Evolutionary conservation across 495 filamentous ascomycete species (phyloP).

Genomic region (Neurospora tetrasperma): DNA sequence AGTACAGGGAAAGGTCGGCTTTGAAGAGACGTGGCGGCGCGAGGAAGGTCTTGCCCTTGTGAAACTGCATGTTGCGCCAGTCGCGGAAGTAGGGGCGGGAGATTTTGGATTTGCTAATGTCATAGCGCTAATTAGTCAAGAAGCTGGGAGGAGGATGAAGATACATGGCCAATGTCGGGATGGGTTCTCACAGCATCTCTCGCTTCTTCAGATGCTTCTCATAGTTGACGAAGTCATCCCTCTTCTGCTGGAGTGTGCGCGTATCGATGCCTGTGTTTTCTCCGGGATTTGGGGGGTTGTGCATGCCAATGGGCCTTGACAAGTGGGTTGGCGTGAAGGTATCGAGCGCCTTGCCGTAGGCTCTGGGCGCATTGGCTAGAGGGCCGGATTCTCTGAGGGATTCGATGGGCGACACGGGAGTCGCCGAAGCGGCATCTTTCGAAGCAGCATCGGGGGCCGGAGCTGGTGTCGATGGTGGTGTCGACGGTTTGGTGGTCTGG

Average conservation of each 20-base stretch:
- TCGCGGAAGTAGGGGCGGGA: slow-evolving; percentile 86
- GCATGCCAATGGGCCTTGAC: slow-evolving; percentile 70
- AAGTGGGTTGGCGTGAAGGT: slow-evolving; percentile 60
- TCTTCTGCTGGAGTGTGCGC: slow-evolving; percentile 54
- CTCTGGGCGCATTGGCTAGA: slow-evolving; percentile 39
- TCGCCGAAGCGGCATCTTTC: slow-evolving; percentile 1
- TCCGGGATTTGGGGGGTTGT: slow-evolving; percentile 56
- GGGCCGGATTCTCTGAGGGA: slow-evolving; percentile 15
- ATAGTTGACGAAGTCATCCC: slow-evolving; percentile 75
- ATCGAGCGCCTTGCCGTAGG: slow-evolving; percentile 45
- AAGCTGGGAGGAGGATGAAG: not conserved
- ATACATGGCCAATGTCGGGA: not conserved
- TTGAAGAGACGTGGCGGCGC: slow-evolving; percentile 69
- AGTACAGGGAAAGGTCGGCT: slow-evolving; percentile 67
- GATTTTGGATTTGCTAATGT: slow-evolving; percentile 44
- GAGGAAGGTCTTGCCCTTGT: slow-evolving; percentile 81
- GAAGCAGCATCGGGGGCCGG: not conserved
- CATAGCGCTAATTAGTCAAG: not conserved
- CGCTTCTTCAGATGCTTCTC: slow-evolving; percentile 69
- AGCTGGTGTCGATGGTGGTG: slow-evolving; percentile 2
- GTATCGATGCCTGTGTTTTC: slow-evolving; percentile 71
- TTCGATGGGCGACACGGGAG: not conserved
- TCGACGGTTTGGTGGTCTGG: not conserved
- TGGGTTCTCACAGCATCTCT: slow-evolving; percentile 51
- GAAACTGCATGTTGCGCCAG: slow-evolving; percentile 70